Evolutionary conservation across 306 rosid species (phyloP), one percentile per base, ranked within the genome.

Genomic region (Dryas drummondii): DNA sequence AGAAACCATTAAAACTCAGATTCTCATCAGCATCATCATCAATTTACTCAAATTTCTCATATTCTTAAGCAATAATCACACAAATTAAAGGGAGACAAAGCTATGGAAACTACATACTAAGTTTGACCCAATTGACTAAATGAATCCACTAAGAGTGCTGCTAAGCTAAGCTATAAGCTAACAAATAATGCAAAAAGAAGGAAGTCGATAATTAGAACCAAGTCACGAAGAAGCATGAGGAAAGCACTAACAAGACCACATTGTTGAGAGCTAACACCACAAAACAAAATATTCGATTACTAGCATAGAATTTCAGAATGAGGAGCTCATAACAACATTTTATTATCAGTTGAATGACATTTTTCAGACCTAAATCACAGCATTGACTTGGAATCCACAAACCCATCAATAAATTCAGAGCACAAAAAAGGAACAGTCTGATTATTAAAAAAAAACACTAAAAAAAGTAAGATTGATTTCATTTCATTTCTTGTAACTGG

Each of bases 401-500:
- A 6, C 50, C 4, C 49, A 71, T 40, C 40, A 54, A 53, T 0
- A 11, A 70, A 53, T 69, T 55, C 64, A 61, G 67, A 27, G 37
- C 37, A 13, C n/a, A 45, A 55, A 47, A 62, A 9, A 56, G 26
- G 66, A 58, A 27, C 45, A 22, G 26, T 57, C 56, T 45, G 76
- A 72, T 72, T 22, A 49, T 63, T 70, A 37, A 11, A 44, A 11
- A 60, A 19, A 19, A 19, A 19, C 74, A 81, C 84, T 64, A 79
- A 64, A 66, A 22, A 11, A 4, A 45, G 0, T 16, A 11, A 19
- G 37, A 37, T 9, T 16, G 41, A 0, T 9, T 32, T 3, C 0
- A 26, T 63, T 51, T 91, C 85, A 93, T 77, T 93, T 93, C 76
- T 86, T 89, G 87, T 86, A 80, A 75, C 88, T 93, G 78, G 92